Evolutionary conservation across 2,329 filamentous ascomycete species (phyloP), one percentile per base, ranked within the genome.

Genomic region (Aureobasidium uvarum): DNA sequence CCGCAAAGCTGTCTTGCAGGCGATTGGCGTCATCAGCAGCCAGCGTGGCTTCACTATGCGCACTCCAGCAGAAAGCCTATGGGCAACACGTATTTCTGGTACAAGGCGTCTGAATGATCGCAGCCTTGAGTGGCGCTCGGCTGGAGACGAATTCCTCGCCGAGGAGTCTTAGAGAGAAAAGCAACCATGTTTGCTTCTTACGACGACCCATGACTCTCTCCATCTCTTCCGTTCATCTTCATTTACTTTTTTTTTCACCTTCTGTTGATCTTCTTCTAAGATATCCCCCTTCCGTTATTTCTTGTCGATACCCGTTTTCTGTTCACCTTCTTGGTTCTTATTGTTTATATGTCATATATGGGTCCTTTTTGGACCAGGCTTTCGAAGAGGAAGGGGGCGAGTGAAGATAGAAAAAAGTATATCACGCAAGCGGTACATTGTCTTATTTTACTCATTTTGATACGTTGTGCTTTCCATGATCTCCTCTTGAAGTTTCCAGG

Each of bases 41-140:
- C 95, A 99, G 78, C 86, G 95, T 54, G 93, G 90, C 13, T 96
- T 94, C 75, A 98, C 95, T 0, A 97, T 94, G 84, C 87, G 94
- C 60, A 95, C 93, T 2, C 87, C 92, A 0, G 89, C 94, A 6
- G 95, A 99, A 80, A 86, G 87, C 38, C 84, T 98, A 36, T 98
- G 94, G 92, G 92, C 95, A 1, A 85, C 85, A 46, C 86, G 95
- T 43, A 89, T 98, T 23, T 79, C 83, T 16, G 95, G 95, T 28
- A 86, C 98, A 68, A 92, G 89, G 77, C 84, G 86, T 67, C 79
- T 98, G 69, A 91, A 91, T 0, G 90, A 96, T 70, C 86, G 87
- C 74, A 95, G 91, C 72, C 87, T 92, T 54, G 92, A 96, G 71
- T 99, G 95, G 95, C 86, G 94, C 67, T 94, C 97, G 71, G 88